Conservation (phyloP, 768 basidiomycete species). For the Calocera cornea region DNA sequence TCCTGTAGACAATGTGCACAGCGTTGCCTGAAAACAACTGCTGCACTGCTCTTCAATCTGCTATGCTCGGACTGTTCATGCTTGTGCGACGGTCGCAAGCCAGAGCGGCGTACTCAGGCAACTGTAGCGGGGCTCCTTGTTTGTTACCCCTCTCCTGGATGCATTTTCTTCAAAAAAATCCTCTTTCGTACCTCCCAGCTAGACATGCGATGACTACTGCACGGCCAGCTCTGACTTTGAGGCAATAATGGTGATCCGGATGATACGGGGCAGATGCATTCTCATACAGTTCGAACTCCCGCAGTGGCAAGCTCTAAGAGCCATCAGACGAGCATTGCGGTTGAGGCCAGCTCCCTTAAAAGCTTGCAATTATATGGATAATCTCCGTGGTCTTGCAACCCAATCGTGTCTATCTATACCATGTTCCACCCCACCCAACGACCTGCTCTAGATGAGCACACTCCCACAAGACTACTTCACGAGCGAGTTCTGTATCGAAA, state of each 20-base stretch:
- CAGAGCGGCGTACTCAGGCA: no score
- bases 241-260: not conserved
- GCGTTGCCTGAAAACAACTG: no score
- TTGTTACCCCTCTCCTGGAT: no score
- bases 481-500: not conserved
- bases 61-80: no score
- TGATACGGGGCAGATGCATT: not conserved
- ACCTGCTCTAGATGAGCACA: not conserved
- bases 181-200: not conserved
- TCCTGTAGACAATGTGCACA: no score
- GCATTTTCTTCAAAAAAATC: no score
- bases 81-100: no score
- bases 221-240: not conserved
- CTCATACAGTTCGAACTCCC: not conserved
- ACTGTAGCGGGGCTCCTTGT: no score
- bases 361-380: not conserved
- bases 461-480: not conserved
- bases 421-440: not conserved
- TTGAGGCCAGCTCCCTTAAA: not conserved
- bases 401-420: not conserved
- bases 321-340: not conserved
- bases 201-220: not conserved
- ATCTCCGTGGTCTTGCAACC: not conserved
- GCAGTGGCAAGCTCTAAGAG: not conserved
- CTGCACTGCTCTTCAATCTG: no score